These are phyloP conservation scores for Epichloe sp. DNA, from an alignment of 2,329 filamentous ascomycete genomes.

Conservation along the genomic window DNA sequence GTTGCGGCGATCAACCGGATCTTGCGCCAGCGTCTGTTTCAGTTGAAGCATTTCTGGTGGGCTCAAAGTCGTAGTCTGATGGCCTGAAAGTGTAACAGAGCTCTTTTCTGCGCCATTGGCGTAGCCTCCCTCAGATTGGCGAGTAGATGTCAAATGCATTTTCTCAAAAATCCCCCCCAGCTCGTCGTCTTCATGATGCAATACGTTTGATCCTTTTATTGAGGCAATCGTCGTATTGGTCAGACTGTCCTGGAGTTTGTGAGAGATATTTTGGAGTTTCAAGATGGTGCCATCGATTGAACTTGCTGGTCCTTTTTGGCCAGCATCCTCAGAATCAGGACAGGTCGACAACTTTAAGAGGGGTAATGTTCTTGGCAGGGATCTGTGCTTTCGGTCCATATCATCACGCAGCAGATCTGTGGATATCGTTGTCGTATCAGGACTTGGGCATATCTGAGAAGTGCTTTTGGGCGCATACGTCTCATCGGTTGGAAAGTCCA, in stretches of 20 bases:
- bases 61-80: background rate
- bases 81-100: background rate
- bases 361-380: background rate
- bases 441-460: background rate
- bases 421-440: background rate
- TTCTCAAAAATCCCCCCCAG: background rate
- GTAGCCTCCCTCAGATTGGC: background rate
- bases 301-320: background rate
- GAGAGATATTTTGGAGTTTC: background rate
- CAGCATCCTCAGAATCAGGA: background rate
- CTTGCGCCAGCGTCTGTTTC: background rate
- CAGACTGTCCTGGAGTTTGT: background rate
- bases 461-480: background rate
- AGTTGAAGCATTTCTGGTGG: background rate
- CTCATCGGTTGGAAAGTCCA: background rate
- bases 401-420: background rate
- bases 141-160: background rate
- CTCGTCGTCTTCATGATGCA: background rate
- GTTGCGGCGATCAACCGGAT: background rate
- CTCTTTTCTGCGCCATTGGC: background rate
- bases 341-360: background rate
- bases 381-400: background rate
- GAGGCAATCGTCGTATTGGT: background rate
- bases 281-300: background rate
- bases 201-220: background rate